A percentile compares a stretch with the other conserved stretches of the same genome.
Conservation (phyloP, 108 stramenopile species). For the Cylindrotheca closterium region DNA sequence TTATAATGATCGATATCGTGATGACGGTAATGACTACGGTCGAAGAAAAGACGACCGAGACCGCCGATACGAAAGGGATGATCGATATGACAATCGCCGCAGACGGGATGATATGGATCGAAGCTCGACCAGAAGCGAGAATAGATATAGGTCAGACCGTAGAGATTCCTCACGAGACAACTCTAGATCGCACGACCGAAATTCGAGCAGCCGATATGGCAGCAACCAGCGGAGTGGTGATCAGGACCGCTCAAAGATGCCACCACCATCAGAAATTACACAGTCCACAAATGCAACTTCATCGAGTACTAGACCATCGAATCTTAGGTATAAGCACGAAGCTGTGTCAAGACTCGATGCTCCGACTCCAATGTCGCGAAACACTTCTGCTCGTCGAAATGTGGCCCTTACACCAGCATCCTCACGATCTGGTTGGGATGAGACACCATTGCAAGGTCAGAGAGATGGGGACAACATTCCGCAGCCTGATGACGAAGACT, state of each 20-base stretch:
- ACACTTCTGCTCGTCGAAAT: background rate
- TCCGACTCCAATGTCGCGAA: constrained; percentile 19
- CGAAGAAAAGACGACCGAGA: constrained; percentile 3
- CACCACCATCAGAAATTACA: constrained; percentile 17
- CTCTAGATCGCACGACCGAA: background rate
- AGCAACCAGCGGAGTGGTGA: background rate
- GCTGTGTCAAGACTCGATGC: constrained; percentile 8
- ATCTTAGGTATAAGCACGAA: background rate
- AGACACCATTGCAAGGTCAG: constrained; percentile 24
- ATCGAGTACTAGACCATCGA: constrained; percentile 4
- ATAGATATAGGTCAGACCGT: background rate
- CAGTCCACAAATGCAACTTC: constrained; percentile 42
- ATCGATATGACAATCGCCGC: constrained; percentile 23
- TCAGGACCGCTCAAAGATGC: background rate
- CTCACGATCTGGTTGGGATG: constrained; percentile 32
- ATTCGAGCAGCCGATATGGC: background rate
- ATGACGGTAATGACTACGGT: background rate
- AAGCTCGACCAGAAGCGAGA: background rate
- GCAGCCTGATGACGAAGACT: constrained; percentile 49
- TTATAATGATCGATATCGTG: background rate
- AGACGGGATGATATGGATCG: background rate
- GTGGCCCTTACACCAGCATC: background rate
- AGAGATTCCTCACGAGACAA: background rate
- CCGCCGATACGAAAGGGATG: background rate
- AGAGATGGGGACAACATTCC: constrained; percentile 14